Percentiles rank a stretch among this genome's conserved stretches.
Conservation (phyloP, 257 asterid species). For the Fraxinus cuspidata region DNA sequence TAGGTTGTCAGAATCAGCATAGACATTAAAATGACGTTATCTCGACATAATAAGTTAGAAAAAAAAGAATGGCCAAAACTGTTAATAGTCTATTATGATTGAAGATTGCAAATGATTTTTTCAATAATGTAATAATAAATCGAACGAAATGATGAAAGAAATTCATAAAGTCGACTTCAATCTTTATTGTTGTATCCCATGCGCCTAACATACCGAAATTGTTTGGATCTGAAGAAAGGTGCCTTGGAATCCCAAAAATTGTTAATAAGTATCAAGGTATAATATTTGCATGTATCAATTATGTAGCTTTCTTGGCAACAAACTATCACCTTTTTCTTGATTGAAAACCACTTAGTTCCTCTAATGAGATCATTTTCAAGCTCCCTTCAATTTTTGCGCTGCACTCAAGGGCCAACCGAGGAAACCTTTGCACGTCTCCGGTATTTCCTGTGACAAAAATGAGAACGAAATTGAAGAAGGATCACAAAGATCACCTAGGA, state of each 20-base stretch:
- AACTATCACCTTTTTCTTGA: background rate
- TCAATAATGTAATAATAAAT: too few species aligned
- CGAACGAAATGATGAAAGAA: background rate
- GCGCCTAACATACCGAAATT: background rate
- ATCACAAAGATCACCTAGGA: background rate
- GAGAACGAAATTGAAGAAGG: background rate
- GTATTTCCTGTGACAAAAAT: background rate
- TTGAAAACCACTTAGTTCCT: background rate
- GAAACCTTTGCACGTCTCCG: too few species aligned
- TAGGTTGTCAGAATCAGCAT: too few species aligned
- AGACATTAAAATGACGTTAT: too few species aligned
- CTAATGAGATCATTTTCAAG: background rate
- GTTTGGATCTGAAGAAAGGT: background rate
- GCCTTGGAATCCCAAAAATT: background rate
- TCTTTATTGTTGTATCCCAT: background rate
- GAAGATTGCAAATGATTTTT: too few species aligned
- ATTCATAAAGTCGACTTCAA: background rate
- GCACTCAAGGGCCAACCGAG: too few species aligned
- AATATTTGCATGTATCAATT: too few species aligned
- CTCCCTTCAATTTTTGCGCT: background rate
- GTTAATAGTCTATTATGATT: too few species aligned
- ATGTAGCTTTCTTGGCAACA: background rate
- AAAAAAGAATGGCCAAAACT: too few species aligned
- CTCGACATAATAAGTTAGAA: too few species aligned
- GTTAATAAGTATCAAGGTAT: background rate